Percentiles rank a stretch among this genome's conserved stretches.
phyloP scores from a whole-genome alignment of 371 early-diverging fungal species.

The Rhizopus delemar region DNA sequence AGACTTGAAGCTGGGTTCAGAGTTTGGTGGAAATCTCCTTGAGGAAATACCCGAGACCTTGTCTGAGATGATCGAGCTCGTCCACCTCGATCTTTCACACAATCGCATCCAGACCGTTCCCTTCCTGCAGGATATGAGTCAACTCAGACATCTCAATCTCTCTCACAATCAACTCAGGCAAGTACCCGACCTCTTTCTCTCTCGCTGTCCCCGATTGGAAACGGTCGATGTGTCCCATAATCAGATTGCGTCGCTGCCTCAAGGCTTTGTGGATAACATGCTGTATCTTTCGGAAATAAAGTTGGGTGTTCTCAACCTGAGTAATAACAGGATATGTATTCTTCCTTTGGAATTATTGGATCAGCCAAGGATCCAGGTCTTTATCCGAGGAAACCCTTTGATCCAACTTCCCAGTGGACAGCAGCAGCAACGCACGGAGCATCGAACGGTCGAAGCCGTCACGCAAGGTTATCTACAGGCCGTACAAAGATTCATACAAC shows the following conservation, averaged over 20 bases:
- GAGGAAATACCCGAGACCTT: constrained; percentile 45
- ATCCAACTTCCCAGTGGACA: constrained; percentile 24
- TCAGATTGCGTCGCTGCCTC: constrained; percentile 53
- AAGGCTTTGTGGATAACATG: constrained; percentile 38
- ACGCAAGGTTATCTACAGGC: too few relatives aligned
- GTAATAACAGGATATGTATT: constrained; percentile 55
- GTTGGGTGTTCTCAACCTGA: constrained; percentile 59
- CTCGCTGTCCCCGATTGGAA: constrained; percentile 25
- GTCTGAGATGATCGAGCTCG: constrained; percentile 40
- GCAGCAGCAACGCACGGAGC: background rate
- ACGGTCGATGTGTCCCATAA: constrained; percentile 50
- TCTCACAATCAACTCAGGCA: constrained; percentile 49
- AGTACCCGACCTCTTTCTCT: constrained; percentile 39
- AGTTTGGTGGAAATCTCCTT: constrained; percentile 59
- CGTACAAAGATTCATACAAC: background rate
- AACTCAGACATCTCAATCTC: constrained; percentile 37
- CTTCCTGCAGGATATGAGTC: constrained; percentile 25
- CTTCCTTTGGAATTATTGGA: constrained; percentile 59
- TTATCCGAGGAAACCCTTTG: constrained; percentile 64
- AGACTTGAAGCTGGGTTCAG: constrained; percentile 57
- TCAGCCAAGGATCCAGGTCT: constrained; percentile 44
- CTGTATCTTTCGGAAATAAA: constrained; percentile 49
- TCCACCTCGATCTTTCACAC: constrained; percentile 56
- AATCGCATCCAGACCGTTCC: constrained; percentile 43
- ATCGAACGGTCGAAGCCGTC: background rate